A percentile compares a stretch with the other conserved stretches of the same genome.
phyloP scores from a whole-genome alignment of 1,139 yeast genomes.

The Yamadazyma atlantica region DNA sequence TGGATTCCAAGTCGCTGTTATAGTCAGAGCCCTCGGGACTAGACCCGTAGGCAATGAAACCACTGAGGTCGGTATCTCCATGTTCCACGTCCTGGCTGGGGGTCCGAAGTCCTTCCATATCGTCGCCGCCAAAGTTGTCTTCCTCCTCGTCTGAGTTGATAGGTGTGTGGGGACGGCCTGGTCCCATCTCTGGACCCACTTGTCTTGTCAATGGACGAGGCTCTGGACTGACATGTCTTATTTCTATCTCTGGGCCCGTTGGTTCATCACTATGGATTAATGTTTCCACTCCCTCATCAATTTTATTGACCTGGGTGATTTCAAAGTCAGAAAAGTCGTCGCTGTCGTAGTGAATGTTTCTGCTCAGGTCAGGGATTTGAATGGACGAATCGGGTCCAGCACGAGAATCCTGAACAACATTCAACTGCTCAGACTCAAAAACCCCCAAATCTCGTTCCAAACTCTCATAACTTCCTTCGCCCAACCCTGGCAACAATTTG shows the following conservation, averaged over 20 bases:
- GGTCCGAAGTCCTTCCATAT: conserved; percentile 40
- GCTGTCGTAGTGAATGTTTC: neutral
- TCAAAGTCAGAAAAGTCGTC: conserved; percentile 10
- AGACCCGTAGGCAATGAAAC: conserved; percentile 38
- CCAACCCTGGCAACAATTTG: conserved; percentile 4
- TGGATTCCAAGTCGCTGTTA: conserved; percentile 18
- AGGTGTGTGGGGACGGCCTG: no score
- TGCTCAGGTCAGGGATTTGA: conserved; percentile 6
- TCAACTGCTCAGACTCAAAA: neutral
- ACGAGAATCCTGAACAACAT: no score
- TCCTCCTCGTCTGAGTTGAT: conserved; percentile 23
- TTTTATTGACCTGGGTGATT: conserved; percentile 12
- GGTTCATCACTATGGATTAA: no score
- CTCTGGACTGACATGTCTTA: no score
- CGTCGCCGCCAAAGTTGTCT: conserved; percentile 41
- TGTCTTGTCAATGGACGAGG: no score
- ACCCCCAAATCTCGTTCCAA: conserved; percentile 6
- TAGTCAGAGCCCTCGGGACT: no score
- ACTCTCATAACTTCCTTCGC: neutral
- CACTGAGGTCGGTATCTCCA: conserved; percentile 29
- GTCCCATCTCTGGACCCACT: no score
- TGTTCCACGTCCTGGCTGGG: conserved; percentile 39
- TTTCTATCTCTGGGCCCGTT: no score
- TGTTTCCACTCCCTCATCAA: neutral
- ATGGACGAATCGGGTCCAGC: neutral